Percentiles rank a stretch among this genome's conserved stretches.
Evolutionary conservation across 306 rosid species (phyloP).

Genomic region (Pyrus pyrifolia): DNA sequence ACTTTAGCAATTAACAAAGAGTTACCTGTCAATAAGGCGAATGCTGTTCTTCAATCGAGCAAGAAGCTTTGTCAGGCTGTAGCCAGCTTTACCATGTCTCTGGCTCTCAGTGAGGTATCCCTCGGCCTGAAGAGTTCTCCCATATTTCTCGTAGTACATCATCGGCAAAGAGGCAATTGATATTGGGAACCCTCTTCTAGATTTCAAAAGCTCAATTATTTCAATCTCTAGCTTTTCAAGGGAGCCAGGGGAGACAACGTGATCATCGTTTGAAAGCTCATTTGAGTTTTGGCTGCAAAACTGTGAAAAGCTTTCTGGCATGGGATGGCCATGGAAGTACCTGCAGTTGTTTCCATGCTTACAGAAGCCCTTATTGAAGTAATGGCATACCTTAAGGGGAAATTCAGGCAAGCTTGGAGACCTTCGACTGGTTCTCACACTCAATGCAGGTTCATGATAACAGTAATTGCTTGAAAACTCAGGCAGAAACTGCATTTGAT

Average conservation of each 20-base stretch:
- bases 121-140: conserved; percentile 39
- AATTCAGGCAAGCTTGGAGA: conserved; percentile 39
- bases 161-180: conserved; percentile 44
- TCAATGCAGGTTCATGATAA: conserved; percentile 25
- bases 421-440: conserved; percentile 25
- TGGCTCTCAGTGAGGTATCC: conserved; percentile 48
- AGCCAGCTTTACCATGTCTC: conserved; percentile 42
- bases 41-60: conserved; percentile 38
- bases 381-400: conserved; percentile 37
- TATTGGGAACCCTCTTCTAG: conserved; percentile 32
- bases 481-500: conserved; percentile 21
- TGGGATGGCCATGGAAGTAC: conserved; percentile 32
- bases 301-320: conserved; percentile 21
- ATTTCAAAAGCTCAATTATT: conserved; percentile 38
- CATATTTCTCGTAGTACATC: conserved; percentile 32
- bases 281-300: conserved; percentile 9
- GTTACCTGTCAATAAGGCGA: conserved; percentile 38
- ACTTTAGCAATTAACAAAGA: background rate
- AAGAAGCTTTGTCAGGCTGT: conserved; percentile 41
- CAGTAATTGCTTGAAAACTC: conserved; percentile 22
- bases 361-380: conserved; percentile 43
- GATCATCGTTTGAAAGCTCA: conserved; percentile 26
- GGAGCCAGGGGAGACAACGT: conserved; percentile 18
- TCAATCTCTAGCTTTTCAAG: conserved; percentile 35
- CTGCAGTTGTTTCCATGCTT: conserved; percentile 41